Evolutionary conservation across 148 eudicot species (phyloP), one percentile per base, ranked within the genome.

Genomic region (Spergularia marina): DNA sequence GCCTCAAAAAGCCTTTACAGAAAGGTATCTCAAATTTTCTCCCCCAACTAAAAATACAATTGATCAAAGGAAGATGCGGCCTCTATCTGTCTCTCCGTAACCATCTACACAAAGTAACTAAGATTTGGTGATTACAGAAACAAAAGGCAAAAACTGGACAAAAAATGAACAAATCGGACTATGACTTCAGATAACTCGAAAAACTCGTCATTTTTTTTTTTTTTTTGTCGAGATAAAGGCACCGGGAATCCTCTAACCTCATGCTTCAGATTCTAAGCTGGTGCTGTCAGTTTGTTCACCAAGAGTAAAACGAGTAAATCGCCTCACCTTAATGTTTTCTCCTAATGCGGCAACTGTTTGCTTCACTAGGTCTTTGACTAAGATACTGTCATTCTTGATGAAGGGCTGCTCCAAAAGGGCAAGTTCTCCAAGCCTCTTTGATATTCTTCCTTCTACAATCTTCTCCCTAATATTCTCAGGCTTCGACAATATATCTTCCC

Each of bases 351-450:
- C 98, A 68, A 92, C 94, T 17, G 94, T 92, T 84, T 91, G 98
- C 87, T 87, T 96, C 17, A 96, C 94, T 82, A 92, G 77, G 59
- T 96, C 99, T 81, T 96, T 96, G 53, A 92, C 93, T 79, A 92
- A 80, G 72, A 96, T 12, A 30, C 80, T 83, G 72, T 96, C 99
- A 36, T 96, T 81, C 81, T 89, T 96, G 11, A 96, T 86, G 72
- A 80, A 96, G 11, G 97, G 82, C 81, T 96, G 99, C 82, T 96
- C 99, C 71, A 91, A 77, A 76, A 96, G 98, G 8, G 92, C 87
- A n/a, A 96, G 90, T 83, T 96, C 98, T 18, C 93, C 94, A 4
- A 96, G 97, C 89, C 99, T 88, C 86, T 92, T 96, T 3, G 91
- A 80, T 53, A 96, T 75, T 65, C 99, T 86, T 55, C 99, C 99